phyloP scores from a whole-genome alignment of 129 eudicot species.

The Helianthus annuus region DNA sequence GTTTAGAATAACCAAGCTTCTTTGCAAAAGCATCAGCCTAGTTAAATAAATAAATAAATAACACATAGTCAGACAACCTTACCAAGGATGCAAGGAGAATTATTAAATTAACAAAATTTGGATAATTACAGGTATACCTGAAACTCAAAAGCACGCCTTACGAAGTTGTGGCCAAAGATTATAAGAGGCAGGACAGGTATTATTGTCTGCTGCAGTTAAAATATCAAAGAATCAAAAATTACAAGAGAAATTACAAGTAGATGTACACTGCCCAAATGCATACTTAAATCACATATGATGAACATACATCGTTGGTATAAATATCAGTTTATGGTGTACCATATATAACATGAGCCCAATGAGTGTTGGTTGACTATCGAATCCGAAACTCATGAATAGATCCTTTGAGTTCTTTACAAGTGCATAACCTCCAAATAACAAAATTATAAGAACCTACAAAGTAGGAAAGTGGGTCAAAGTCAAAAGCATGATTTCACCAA shows the following conservation, averaged over 20 bases:
- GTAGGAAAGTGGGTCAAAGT: not conserved
- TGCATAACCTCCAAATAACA: slow-evolving; percentile 94
- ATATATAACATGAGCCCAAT: slow-evolving; percentile 94
- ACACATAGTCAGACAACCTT: slow-evolving; percentile 13
- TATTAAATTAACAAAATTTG: not conserved
- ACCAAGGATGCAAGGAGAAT: not conserved
- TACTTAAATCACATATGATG: not conserved
- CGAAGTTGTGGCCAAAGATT: slow-evolving; percentile 82
- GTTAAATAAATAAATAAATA: not conserved
- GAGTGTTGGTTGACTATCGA: slow-evolving; percentile 94
- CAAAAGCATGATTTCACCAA: not conserved
- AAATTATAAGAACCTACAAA: slow-evolving; percentile 80
- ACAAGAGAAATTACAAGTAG: not conserved
- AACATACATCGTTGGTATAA: not conserved
- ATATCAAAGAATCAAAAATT: not conserved
- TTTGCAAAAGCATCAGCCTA: slow-evolving; percentile 99
- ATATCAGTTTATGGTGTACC: slow-evolving; percentile 38
- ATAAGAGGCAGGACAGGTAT: slow-evolving; percentile 85
- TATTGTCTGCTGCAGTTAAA: slow-evolving; percentile 80
- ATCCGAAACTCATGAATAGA: slow-evolving; percentile 90
- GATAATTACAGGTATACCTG: slow-evolving; percentile 47
- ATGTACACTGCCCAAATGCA: not conserved
- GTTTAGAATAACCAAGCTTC: slow-evolving; percentile 80
- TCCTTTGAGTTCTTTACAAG: slow-evolving; percentile 96
- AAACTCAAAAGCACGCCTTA: slow-evolving; percentile 94